Evolutionary conservation across 192 early-diverging fungal species (phyloP).

Genomic region (Backusella luteola): DNA sequence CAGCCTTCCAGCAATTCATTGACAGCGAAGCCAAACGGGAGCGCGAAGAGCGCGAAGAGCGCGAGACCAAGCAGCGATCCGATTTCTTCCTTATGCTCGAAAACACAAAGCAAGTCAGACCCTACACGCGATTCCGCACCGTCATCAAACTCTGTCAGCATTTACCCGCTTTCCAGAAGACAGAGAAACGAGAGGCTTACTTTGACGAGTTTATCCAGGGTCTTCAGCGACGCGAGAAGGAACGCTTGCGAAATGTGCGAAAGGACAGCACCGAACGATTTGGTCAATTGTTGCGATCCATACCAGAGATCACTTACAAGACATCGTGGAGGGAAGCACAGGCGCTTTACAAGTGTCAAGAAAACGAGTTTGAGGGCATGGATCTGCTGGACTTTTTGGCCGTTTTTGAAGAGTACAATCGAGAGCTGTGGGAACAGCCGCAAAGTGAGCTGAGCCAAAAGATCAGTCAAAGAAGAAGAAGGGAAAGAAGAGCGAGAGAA

Average conservation of each 20-base stretch:
- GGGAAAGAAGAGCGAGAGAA: conserved; percentile 75
- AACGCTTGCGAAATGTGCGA: conserved; percentile 55
- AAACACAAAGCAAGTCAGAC: conserved; percentile 45
- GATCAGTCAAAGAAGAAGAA: conserved; percentile 31
- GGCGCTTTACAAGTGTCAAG: conserved; percentile 44
- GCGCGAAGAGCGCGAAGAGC: conserved; percentile 55
- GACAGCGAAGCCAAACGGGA: conserved; percentile 60
- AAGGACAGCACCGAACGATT: conserved; percentile 65
- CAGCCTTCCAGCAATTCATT: conserved; percentile 74
- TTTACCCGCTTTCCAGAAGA: conserved; percentile 56
- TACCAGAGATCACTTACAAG: conserved; percentile 54
- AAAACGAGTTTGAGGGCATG: conserved; percentile 62
- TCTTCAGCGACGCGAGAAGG: conserved; percentile 64
- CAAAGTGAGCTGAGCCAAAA: conserved; percentile 30
- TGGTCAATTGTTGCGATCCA: conserved; percentile 49
- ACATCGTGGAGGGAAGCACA: conserved; percentile 61
- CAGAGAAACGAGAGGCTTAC: conserved; percentile 56
- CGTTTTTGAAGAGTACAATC: conserved; percentile 78
- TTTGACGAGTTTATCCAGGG: conserved; percentile 78
- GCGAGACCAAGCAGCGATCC: conserved; percentile 48
- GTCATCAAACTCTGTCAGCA: conserved; percentile 54
- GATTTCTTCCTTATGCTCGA: conserved; percentile 57
- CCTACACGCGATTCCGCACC: conserved; percentile 57
- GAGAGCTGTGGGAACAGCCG: conserved; percentile 58
- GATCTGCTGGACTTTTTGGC: conserved; percentile 80